A percentile compares a stretch with the other conserved stretches of the same genome.
Conservation (phyloP, 805 yeast genomes). For the Ogataea thermomethanolica region DNA sequence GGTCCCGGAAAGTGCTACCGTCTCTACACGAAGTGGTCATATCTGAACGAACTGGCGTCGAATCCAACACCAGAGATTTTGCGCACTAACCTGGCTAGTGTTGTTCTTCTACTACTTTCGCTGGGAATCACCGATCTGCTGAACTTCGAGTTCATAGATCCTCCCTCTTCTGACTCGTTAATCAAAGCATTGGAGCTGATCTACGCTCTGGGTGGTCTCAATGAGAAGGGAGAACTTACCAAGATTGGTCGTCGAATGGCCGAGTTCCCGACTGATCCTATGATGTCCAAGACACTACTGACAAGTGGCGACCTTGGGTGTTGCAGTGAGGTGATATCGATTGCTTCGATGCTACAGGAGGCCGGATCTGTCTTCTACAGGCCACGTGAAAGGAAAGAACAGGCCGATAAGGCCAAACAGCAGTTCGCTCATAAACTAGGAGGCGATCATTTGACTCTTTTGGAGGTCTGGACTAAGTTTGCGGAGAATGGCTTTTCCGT, state of each 20-base stretch:
- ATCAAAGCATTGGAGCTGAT: constrained; percentile 74
- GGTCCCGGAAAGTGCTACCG: constrained; percentile 96
- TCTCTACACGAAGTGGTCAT: constrained; percentile 81
- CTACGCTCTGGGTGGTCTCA: constrained; percentile 85
- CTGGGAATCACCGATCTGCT: constrained; percentile 82
- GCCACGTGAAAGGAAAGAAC: constrained; percentile 62
- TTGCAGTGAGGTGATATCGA: constrained; percentile 62
- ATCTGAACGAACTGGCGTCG: constrained; percentile 67
- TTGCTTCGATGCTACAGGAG: constrained; percentile 82
- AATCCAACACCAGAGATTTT: constrained; percentile 92
- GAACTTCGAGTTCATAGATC: constrained; percentile 86
- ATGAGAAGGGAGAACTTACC: constrained; percentile 74
- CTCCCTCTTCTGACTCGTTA: constrained; percentile 73
- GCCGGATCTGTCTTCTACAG: constrained; percentile 66
- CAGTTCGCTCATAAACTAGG: constrained; percentile 46
- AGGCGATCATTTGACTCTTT: constrained; percentile 78
- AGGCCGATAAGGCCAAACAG: constrained; percentile 62
- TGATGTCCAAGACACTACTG: constrained; percentile 73
- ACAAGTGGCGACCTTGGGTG: constrained; percentile 60
- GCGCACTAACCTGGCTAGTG: constrained; percentile 73
- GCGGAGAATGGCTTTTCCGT: constrained; percentile 58
- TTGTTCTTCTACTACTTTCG: constrained; percentile 72
- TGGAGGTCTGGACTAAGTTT: constrained; percentile 81
- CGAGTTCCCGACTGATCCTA: constrained; percentile 89
- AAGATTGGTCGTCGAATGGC: constrained; percentile 81